Conservation (phyloP, 331 rosid genomes). For the Malus hybrid region DNA sequence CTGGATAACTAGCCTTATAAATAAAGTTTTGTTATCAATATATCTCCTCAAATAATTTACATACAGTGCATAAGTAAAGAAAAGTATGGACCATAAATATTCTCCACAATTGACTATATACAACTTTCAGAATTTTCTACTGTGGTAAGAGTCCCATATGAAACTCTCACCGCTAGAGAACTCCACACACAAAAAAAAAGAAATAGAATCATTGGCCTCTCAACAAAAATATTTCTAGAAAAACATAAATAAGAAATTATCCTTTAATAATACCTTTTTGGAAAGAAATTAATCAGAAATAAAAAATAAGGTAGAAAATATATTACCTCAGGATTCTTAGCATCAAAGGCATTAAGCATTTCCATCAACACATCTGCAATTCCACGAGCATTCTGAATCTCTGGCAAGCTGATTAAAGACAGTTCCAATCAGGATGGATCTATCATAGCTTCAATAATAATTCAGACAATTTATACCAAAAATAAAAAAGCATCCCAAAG, state of each 20-base stretch:
- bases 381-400: conserved; percentile 76
- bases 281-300: not conserved
- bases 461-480: not conserved
- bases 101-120: not conserved
- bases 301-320: not conserved
- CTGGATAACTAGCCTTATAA: not conserved
- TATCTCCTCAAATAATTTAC: not conserved
- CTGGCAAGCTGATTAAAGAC: conserved; percentile 49
- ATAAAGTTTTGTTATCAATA: not conserved
- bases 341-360: conserved; percentile 80
- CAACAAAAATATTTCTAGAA: not conserved
- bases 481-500: not conserved
- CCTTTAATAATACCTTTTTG: not conserved
- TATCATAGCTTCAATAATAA: not conserved
- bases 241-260: not conserved
- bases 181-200: not conserved
- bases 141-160: not conserved
- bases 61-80: not conserved
- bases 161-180: not conserved
- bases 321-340: conserved; percentile 66
- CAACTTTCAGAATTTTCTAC: not conserved
- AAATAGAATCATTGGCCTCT: not conserved
- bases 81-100: not conserved
- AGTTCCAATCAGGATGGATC: conserved; percentile 1
- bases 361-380: conserved; percentile 73